A percentile compares a stretch with the other conserved stretches of the same genome.
Conservation (phyloP, 257 asterid species). For the Solanum ossicruentum region DNA sequence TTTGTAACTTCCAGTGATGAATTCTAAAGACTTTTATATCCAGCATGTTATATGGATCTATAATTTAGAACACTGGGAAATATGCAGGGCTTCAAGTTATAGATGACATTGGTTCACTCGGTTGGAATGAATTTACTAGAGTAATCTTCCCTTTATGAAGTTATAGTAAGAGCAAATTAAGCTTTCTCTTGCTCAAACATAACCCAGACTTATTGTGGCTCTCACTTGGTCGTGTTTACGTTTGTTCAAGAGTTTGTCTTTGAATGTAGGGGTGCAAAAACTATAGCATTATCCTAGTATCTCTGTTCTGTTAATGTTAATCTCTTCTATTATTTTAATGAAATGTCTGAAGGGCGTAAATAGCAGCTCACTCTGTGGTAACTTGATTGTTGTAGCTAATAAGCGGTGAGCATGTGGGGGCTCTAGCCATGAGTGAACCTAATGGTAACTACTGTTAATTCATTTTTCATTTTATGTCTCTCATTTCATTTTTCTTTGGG, state of each 20-base stretch:
- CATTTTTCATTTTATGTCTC: not conserved
- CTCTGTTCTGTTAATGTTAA: not conserved
- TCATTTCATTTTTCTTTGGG: not conserved
- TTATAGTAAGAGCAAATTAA: not conserved
- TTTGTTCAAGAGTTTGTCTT: not conserved
- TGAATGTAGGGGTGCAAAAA: not conserved
- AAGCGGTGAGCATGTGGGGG: conserved; percentile 94
- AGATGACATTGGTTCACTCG: not conserved
- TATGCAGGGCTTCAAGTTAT: not conserved
- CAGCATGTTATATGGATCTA: not conserved
- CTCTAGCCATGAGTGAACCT: conserved; percentile 99
- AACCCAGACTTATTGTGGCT: not conserved
- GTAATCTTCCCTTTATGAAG: not conserved
- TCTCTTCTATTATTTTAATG: not conserved
- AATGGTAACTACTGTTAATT: conserved; percentile 38
- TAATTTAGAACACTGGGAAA: not conserved
- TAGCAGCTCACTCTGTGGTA: not conserved
- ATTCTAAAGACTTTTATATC: not conserved
- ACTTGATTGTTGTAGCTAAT: conserved; percentile 55
- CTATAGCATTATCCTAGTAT: not conserved
- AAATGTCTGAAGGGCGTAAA: not conserved
- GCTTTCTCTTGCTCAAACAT: not conserved
- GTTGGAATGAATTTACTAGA: not conserved
- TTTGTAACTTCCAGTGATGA: not conserved
- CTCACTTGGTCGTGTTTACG: not conserved